A percentile compares a stretch with the other conserved stretches of the same genome.
Evolutionary conservation across 768 basidiomycete species (phyloP).

Genomic region (Suillus americanus): DNA sequence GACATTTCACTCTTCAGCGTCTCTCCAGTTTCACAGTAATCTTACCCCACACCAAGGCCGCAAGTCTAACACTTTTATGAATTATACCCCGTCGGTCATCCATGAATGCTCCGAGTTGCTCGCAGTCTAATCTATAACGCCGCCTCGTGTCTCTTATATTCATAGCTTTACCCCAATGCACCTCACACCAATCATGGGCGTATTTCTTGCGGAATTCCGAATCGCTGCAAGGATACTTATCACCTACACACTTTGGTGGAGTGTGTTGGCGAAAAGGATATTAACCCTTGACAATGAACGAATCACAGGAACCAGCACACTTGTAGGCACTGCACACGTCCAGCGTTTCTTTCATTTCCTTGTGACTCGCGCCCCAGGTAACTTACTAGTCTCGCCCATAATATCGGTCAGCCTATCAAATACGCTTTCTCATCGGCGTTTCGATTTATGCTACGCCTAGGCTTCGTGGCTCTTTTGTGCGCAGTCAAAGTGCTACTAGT

Average conservation of each 20-base stretch:
- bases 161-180: background rate
- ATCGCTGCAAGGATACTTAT: background rate
- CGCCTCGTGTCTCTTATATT: constrained; percentile 1
- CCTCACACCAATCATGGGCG: background rate
- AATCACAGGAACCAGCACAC: background rate
- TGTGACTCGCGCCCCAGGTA: background rate
- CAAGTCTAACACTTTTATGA: background rate
- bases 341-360: background rate
- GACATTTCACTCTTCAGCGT: background rate
- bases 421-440: background rate
- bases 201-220: background rate
- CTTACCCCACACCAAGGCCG: constrained; percentile 2
- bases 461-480: background rate
- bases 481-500: background rate
- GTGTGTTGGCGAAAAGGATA: background rate
- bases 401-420: background rate
- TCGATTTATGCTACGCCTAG: background rate
- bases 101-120: background rate
- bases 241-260: background rate
- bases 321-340: background rate
- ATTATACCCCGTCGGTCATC: background rate
- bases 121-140: background rate
- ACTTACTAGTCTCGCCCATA: background rate
- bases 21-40: background rate
- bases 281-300: background rate